Evolutionary conservation across 495 filamentous ascomycete genomes (phyloP).

Genomic region (Jackrogersella multiformis): DNA sequence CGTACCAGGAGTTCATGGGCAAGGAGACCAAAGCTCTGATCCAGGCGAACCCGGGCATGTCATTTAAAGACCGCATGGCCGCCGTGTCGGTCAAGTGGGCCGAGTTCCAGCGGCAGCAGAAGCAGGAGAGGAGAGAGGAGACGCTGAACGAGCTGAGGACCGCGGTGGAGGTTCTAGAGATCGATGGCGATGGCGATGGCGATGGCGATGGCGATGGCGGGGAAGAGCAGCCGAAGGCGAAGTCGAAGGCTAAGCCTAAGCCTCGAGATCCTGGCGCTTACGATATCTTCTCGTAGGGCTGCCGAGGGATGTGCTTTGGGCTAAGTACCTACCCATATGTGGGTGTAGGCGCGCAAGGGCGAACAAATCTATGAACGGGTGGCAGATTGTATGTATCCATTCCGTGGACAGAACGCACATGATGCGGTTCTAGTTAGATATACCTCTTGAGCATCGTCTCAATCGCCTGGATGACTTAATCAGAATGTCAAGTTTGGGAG

Average conservation of each 20-base stretch:
- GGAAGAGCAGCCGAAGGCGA: not conserved
- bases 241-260: not conserved
- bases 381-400: not conserved
- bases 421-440: not conserved
- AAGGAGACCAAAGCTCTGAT: constrained; percentile 61
- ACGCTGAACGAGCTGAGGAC: constrained; percentile 8
- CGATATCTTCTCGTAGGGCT: constrained; percentile 16
- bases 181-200: constrained; percentile 24
- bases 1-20: constrained; percentile 73
- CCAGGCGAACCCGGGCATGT: constrained; percentile 55
- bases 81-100: constrained; percentile 57
- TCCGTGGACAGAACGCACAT: not conserved
- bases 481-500: not conserved
- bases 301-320: not conserved
- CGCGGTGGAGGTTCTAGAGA: constrained; percentile 33
- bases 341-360: not conserved
- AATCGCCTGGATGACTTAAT: constrained; percentile 2
- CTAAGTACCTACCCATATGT: too few relatives aligned
- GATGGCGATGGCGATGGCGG: constrained; percentile 20
- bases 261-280: not conserved
- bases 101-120: constrained; percentile 3
- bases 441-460: not conserved
- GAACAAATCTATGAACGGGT: not conserved
- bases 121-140: constrained; percentile 5
- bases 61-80: constrained; percentile 69